A percentile compares a stretch with the other conserved stretches of the same genome.
These are phyloP conservation scores for Euphrasia arctica DNA, from an alignment of 305 asterid genomes.

Conservation along the genomic window DNA sequence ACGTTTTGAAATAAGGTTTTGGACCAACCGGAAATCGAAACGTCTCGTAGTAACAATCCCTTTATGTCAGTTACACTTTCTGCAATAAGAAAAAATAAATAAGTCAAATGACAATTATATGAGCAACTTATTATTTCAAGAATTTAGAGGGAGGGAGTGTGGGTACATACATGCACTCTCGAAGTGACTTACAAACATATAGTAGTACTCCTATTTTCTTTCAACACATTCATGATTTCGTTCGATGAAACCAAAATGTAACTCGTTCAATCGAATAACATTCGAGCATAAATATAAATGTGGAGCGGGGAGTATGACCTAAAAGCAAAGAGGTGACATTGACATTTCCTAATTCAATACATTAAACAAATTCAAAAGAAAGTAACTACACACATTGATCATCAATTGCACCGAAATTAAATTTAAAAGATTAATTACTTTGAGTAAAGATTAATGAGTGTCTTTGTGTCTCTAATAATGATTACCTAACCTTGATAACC, in stretches of 20 bases:
- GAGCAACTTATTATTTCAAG: slow-evolving; percentile 19
- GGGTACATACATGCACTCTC: slow-evolving; percentile 15
- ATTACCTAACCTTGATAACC: slow-evolving; percentile 43
- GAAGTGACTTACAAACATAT: slow-evolving; percentile 5
- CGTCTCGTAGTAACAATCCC: slow-evolving; percentile 17
- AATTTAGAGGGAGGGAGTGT: background rate
- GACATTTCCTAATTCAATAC: slow-evolving; percentile 18
- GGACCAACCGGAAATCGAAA: slow-evolving; percentile 34
- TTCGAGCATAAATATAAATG: background rate
- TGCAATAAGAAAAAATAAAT: background rate
- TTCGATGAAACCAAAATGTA: slow-evolving; percentile 1
- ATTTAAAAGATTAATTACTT: slow-evolving; percentile 19
- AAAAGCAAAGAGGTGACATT: slow-evolving; percentile 26
- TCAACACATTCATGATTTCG: slow-evolving; percentile 26
- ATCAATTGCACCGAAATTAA: slow-evolving; percentile 10
- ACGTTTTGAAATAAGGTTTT: slow-evolving; percentile 1
- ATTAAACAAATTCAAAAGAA: slow-evolving; percentile 28
- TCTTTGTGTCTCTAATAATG: slow-evolving; percentile 43
- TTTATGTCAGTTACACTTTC: slow-evolving; percentile 23
- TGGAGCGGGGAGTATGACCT: too few relatives aligned
- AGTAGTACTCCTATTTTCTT: slow-evolving; percentile 13
- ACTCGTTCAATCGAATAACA: background rate
- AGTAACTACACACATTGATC: slow-evolving; percentile 7
- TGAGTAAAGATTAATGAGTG: slow-evolving; percentile 24
- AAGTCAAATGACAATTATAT: slow-evolving; percentile 29